phyloP scores from a whole-genome alignment of 768 basidiomycete genomes.

The Suillus luteus region DNA sequence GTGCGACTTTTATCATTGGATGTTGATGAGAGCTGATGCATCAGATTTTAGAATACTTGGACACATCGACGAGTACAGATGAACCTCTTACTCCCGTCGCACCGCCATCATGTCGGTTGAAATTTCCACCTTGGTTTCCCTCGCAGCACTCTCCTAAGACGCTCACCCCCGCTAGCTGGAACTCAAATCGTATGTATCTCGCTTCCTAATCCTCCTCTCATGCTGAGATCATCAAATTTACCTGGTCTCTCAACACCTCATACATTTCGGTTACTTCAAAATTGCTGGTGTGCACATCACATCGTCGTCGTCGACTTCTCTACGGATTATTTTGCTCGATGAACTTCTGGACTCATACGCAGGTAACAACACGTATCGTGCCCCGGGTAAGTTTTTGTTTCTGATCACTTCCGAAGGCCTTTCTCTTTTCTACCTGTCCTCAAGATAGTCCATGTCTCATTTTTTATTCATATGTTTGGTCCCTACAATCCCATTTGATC shows the following conservation, averaged over 20 bases:
- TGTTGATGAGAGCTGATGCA: neutral
- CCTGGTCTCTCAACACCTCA: neutral
- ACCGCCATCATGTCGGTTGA: neutral
- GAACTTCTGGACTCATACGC: neutral
- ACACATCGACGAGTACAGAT: neutral
- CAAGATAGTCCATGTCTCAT: neutral
- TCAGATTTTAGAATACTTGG: neutral
- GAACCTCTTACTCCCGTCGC: neutral
- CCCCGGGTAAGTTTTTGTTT: neutral
- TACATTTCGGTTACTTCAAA: neutral
- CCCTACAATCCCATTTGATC: neutral
- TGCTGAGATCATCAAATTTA: neutral
- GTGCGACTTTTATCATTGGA: neutral
- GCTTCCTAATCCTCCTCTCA: neutral
- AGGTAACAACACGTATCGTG: neutral
- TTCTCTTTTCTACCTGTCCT: neutral
- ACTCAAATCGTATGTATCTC: neutral
- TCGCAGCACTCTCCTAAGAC: neutral
- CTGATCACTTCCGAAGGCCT: neutral
- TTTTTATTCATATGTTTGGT: neutral
- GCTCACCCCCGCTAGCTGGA: neutral
- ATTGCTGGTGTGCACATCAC: neutral
- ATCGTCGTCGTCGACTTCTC: neutral
- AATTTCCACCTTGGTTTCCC: neutral
- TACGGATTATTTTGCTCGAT: neutral